These are phyloP conservation scores for Dryas integrifolia DNA, from an alignment of 331 rosid genomes.

Conservation along the genomic window DNA sequence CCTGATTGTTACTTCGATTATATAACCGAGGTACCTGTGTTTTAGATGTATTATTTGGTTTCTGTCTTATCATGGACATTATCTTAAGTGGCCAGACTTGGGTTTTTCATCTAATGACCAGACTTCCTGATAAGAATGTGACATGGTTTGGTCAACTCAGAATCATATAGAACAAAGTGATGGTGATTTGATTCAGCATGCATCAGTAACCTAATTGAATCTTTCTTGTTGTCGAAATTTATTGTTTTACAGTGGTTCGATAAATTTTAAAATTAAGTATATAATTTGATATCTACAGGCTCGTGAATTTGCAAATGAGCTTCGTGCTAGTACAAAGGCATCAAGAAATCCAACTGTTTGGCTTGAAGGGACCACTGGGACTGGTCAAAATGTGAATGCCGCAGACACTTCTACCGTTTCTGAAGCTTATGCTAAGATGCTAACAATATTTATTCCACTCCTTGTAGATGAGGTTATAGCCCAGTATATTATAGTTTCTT, in stretches of 20 bases:
- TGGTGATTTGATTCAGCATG: conserved; percentile 6
- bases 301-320: conserved; percentile 91
- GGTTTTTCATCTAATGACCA: neutral
- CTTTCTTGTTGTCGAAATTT: neutral
- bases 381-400: conserved; percentile 68
- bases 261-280: conserved; percentile 19
- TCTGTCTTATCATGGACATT: neutral
- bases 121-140: neutral
- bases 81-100: conserved; percentile 2
- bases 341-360: conserved; percentile 62
- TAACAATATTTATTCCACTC: conserved; percentile 90
- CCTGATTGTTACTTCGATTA: conserved; percentile 14
- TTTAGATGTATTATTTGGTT: neutral
- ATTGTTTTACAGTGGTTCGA: conserved; percentile 15
- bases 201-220: conserved; percentile 1
- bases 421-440: conserved; percentile 87
- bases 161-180: neutral
- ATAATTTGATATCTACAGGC: conserved; percentile 53
- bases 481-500: conserved; percentile 7
- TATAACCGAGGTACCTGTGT: neutral
- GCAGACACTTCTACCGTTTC: conserved; percentile 72
- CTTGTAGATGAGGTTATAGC: conserved; percentile 89
- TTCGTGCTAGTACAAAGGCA: conserved; percentile 79
- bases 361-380: conserved; percentile 66
- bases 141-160: neutral